Conservation (phyloP, 2,329 filamentous ascomycete genomes). For the Cladophialophora chaetospira region DNA sequence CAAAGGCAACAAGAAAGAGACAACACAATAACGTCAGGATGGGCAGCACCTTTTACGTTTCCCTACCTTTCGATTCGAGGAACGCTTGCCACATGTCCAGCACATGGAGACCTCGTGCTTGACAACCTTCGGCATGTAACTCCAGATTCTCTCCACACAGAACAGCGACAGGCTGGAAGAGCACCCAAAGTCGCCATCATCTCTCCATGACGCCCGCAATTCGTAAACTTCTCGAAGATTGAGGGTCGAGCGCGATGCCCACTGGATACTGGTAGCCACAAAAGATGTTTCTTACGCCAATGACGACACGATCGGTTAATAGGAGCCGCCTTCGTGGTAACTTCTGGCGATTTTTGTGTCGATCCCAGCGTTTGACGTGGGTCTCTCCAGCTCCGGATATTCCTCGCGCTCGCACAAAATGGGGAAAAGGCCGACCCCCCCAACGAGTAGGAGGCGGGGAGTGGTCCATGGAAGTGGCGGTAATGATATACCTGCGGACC, state of each 20-base stretch:
- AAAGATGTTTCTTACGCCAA: slow-evolving; percentile 2
- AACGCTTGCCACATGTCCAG: not conserved
- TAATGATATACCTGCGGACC: not conserved
- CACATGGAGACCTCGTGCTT: not conserved
- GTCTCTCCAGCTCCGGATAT: slow-evolving; percentile 8
- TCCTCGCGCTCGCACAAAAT: not conserved
- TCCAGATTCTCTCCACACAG: slow-evolving; percentile 1
- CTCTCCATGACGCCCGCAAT: slow-evolving; percentile 2
- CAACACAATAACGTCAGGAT: not conserved
- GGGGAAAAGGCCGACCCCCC: not conserved
- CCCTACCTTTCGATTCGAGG: too few relatives aligned
- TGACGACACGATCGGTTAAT: slow-evolving; percentile 6
- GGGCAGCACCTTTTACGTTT: not conserved
- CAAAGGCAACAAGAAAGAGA: not conserved
- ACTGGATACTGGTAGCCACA: slow-evolving; percentile 1
- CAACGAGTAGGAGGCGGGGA: not conserved
- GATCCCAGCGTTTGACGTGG: not conserved
- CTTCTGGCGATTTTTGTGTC: not conserved
- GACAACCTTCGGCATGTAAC: not conserved
- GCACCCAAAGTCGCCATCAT: slow-evolving; percentile 5
- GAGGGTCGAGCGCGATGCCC: not conserved
- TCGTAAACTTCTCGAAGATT: too few relatives aligned
- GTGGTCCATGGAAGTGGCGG: slow-evolving; percentile 9
- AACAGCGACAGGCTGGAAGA: not conserved
- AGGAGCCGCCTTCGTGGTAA: not conserved